Evolutionary conservation across 2,329 filamentous ascomycete genomes (phyloP).

Genomic region (Fusarium multiceps): DNA sequence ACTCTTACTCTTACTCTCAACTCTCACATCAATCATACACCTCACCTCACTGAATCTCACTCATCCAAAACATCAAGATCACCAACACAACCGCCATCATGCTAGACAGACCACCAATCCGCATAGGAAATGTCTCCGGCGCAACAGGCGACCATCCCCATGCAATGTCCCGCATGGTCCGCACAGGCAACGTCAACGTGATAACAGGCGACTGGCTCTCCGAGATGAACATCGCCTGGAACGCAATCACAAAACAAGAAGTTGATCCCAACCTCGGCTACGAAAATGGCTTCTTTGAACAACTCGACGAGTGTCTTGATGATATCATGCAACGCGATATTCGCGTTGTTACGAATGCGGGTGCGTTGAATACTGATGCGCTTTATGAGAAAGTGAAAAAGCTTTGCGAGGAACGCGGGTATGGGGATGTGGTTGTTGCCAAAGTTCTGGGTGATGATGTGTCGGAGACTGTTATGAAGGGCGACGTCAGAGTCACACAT

Average conservation of each 20-base stretch:
- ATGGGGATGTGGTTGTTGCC: conserved; percentile 49
- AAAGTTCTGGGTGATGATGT: conserved; percentile 56
- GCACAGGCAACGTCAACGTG: conserved; percentile 49
- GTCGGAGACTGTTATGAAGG: conserved; percentile 41
- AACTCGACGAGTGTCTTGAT: conserved; percentile 56
- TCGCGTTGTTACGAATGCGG: conserved; percentile 55
- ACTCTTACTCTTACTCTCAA: neutral
- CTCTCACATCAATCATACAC: neutral
- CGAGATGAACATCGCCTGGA: conserved; percentile 63
- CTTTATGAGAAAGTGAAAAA: conserved; percentile 47
- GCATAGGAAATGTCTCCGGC: conserved; percentile 51
- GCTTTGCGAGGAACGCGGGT: conserved; percentile 47
- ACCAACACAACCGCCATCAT: conserved; percentile 25
- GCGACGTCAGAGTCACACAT: conserved; percentile 37
- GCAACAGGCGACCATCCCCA: conserved; percentile 51
- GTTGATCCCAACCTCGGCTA: conserved; percentile 50
- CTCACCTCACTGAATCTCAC: neutral
- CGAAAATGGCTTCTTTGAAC: conserved; percentile 54
- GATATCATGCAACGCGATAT: conserved; percentile 51
- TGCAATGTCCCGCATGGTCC: conserved; percentile 50
- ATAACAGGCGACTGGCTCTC: conserved; percentile 56
- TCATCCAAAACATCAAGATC: neutral
- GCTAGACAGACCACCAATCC: conserved; percentile 46
- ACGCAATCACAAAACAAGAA: conserved; percentile 51
- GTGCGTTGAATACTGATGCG: conserved; percentile 52